A percentile compares a stretch with the other conserved stretches of the same genome.
These are phyloP conservation scores for Hyphopichia burtonii DNA, from an alignment of 1,139 yeast genomes.

Conservation along the genomic window DNA sequence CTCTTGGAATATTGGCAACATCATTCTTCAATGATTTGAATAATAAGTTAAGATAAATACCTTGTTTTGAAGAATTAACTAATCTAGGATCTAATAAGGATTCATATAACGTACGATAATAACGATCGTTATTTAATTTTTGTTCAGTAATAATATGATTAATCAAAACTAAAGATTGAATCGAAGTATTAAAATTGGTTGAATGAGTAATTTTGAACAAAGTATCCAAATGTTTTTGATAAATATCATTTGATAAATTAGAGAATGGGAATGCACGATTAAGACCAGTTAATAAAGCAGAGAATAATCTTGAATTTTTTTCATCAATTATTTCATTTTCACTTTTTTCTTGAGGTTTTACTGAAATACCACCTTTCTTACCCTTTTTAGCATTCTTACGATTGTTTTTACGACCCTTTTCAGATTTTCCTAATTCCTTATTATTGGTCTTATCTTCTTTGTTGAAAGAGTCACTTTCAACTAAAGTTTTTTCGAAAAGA, in stretches of 20 bases:
- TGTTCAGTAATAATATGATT: constrained; percentile 70
- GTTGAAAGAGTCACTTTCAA: constrained; percentile 56
- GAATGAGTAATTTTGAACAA: constrained; percentile 90
- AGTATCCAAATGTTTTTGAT: constrained; percentile 77
- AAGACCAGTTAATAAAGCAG: constrained; percentile 91
- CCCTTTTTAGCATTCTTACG: constrained; percentile 51
- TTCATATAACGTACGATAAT: constrained; percentile 85
- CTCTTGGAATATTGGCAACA: constrained; percentile 54
- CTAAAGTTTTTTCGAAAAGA: constrained; percentile 77
- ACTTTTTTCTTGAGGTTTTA: constrained; percentile 62
- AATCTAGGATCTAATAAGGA: constrained; percentile 84
- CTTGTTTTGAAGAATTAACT: constrained; percentile 81
- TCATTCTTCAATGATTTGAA: constrained; percentile 84
- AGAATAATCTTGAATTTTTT: constrained; percentile 77
- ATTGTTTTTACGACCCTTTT: constrained; percentile 53
- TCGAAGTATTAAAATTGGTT: constrained; percentile 88
- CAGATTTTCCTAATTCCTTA: constrained; percentile 38
- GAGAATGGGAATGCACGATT: constrained; percentile 97
- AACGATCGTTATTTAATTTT: constrained; percentile 65
- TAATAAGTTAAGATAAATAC: constrained; percentile 80
- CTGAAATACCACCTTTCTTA: constrained; percentile 79
- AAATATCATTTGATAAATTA: constrained; percentile 66
- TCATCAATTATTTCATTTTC: constrained; percentile 77
- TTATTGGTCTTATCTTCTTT: constrained; percentile 39
- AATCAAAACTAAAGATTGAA: constrained; percentile 86